Percentiles rank a stretch among this genome's conserved stretches.
Conservation (phyloP, 2,329 filamentous ascomycete species). For the Pseudogymnoascus pannorum region DNA sequence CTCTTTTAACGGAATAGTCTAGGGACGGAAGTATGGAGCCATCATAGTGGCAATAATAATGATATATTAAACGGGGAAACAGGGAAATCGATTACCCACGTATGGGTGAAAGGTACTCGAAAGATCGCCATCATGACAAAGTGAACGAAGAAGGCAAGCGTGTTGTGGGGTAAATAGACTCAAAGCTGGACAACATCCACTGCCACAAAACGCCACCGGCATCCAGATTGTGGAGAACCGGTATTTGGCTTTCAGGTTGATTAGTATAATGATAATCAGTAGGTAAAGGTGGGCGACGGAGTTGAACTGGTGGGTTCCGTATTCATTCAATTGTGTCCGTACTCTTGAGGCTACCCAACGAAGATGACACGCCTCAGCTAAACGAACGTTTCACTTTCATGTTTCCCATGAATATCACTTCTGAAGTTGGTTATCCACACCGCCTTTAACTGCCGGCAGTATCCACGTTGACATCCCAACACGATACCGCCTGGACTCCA, state of each 20-base stretch:
- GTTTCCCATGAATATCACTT: not conserved
- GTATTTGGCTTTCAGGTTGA: not conserved
- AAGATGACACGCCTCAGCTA: no score
- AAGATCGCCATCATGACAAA: not conserved
- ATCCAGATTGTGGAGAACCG: not conserved
- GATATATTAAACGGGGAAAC: not conserved
- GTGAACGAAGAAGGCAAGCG: not conserved
- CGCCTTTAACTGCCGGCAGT: constrained; percentile 2
- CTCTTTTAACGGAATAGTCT: not conserved
- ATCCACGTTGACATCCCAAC: not conserved
- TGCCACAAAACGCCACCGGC: not conserved
- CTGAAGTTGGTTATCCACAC: not conserved
- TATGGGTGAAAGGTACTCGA: not conserved
- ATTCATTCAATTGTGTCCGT: not conserved
- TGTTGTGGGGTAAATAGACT: constrained; percentile 1
- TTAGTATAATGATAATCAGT: no score
- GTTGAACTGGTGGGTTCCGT: not conserved
- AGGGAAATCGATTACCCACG: not conserved
- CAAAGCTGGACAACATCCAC: not conserved
- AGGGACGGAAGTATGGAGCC: not conserved
- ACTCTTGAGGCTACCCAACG: no score
- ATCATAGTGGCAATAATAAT: not conserved
- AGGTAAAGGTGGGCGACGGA: not conserved
- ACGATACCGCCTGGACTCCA: not conserved
- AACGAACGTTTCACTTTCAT: not conserved